phyloP scores from a whole-genome alignment of 106 monocot genomes.

The Dendrobium nobile region DNA sequence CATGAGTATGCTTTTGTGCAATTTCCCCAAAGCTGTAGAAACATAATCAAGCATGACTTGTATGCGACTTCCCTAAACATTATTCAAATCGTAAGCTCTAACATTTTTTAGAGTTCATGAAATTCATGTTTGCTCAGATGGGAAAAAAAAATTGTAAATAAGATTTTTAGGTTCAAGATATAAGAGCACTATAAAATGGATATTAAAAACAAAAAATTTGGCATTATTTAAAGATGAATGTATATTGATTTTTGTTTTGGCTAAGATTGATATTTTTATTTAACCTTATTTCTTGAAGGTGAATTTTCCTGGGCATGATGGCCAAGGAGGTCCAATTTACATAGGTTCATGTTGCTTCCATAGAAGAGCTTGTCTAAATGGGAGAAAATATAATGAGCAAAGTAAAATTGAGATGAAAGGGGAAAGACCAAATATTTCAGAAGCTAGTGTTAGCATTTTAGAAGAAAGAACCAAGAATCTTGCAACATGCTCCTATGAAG shows the following conservation, averaged over 20 bases:
- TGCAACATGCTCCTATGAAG: constrained; percentile 28
- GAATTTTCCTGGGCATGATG: constrained; percentile 38
- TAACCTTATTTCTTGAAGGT: constrained; percentile 18
- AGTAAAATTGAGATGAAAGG: constrained; percentile 3
- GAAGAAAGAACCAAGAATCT: constrained; percentile 23
- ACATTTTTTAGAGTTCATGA: not conserved
- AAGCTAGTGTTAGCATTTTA: constrained; percentile 12
- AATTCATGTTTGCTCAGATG: not conserved
- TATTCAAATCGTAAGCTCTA: not conserved
- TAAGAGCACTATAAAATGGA: not conserved
- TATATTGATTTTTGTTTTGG: no score
- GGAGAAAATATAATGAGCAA: constrained; percentile 7
- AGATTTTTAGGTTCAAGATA: not conserved
- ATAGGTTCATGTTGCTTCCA: constrained; percentile 43
- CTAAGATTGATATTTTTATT: not conserved
- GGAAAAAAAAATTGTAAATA: not conserved
- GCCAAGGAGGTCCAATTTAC: constrained; percentile 29
- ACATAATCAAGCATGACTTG: constrained; percentile 35
- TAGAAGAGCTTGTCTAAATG: constrained; percentile 28
- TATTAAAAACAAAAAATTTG: not conserved
- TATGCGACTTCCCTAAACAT: constrained; percentile 18
- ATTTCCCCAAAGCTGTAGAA: constrained; percentile 26
- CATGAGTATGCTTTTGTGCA: constrained; percentile 38
- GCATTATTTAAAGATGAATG: not conserved
- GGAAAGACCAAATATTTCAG: not conserved